Percentiles rank a stretch among this genome's conserved stretches.
Evolutionary conservation across 2,329 filamentous ascomycete genomes (phyloP).

Genomic region (Neofusicoccum ribis): DNA sequence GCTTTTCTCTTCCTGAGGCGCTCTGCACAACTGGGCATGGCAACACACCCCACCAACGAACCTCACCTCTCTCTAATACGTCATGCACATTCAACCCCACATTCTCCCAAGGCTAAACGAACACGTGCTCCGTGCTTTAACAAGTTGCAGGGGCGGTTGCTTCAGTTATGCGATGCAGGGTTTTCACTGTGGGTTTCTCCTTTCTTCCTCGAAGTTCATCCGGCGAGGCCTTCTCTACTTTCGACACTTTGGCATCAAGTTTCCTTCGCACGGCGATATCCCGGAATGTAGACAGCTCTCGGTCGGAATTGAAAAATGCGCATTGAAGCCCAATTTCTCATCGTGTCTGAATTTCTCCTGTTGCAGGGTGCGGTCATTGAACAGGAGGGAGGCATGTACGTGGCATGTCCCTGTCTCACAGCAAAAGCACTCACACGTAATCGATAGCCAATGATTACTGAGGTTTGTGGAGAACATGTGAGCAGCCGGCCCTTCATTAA

Average conservation of each 20-base stretch:
- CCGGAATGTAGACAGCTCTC: slow-evolving; percentile 16
- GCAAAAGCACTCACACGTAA: not conserved
- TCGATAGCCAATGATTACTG: not conserved
- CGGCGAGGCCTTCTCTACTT: not conserved
- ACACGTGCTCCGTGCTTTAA: not conserved
- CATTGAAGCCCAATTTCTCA: slow-evolving; percentile 5
- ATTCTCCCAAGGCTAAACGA: not conserved
- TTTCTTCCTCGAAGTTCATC: not conserved
- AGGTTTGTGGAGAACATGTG: not conserved
- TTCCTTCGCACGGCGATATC: slow-evolving; percentile 13
- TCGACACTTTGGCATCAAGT: not conserved
- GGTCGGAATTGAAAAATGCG: slow-evolving; percentile 11
- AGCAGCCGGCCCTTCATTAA: too few relatives aligned
- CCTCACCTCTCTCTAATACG: slow-evolving; percentile 10
- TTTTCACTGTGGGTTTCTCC: not conserved
- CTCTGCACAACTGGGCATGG: slow-evolving; percentile 7
- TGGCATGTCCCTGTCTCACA: not conserved
- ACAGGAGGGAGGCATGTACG: not conserved
- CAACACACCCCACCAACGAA: not conserved
- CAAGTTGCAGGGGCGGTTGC: not conserved
- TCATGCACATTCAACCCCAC: not conserved
- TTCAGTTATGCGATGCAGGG: not conserved
- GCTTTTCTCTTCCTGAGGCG: slow-evolving; percentile 11
- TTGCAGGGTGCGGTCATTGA: not conserved
- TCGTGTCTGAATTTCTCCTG: not conserved